Percentiles rank a stretch among this genome's conserved stretches.
These are phyloP conservation scores for Monilinia fructicola DNA, from an alignment of 2,329 filamentous ascomycete genomes.

Conservation along the genomic window DNA sequence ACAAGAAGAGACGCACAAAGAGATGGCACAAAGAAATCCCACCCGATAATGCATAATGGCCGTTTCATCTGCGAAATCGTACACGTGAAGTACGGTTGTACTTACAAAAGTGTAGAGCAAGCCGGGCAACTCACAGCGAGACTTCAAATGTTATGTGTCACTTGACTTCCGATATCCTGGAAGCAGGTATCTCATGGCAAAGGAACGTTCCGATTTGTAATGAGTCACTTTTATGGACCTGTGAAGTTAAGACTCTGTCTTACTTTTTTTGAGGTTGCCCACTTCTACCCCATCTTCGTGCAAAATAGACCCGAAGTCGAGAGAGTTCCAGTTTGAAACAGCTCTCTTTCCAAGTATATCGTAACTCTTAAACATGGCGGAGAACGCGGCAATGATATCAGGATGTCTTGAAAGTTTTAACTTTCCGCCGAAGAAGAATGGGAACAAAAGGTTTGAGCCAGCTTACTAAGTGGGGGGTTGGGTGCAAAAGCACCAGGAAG, in stretches of 20 bases:
- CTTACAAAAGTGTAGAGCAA: neutral
- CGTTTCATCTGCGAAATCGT: constrained; percentile 22
- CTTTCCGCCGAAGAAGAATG: constrained; percentile 5
- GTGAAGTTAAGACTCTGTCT: constrained; percentile 15
- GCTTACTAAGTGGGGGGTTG: neutral
- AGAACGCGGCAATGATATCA: constrained; percentile 8
- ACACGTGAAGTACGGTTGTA: constrained; percentile 2
- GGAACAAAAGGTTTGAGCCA: neutral
- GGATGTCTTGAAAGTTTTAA: constrained; percentile 5
- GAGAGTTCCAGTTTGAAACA: neutral
- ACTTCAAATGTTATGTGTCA: constrained; percentile 14
- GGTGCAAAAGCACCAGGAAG: neutral
- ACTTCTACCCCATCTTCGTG: constrained; percentile 1
- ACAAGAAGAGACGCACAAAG: neutral
- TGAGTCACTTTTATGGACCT: constrained; percentile 20
- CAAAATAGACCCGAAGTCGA: constrained; percentile 4
- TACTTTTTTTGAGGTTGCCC: constrained; percentile 7
- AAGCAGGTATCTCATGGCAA: constrained; percentile 25
- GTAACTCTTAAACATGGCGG: neutral
- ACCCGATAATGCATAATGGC: constrained; percentile 21
- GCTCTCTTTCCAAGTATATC: neutral
- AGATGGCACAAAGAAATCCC: neutral
- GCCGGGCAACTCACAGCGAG: constrained; percentile 6
- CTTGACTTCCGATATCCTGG: constrained; percentile 26
- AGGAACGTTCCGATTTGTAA: constrained; percentile 20